phyloP scores from a whole-genome alignment of 2,329 filamentous ascomycete genomes.

The Ramularia endophylla region DNA sequence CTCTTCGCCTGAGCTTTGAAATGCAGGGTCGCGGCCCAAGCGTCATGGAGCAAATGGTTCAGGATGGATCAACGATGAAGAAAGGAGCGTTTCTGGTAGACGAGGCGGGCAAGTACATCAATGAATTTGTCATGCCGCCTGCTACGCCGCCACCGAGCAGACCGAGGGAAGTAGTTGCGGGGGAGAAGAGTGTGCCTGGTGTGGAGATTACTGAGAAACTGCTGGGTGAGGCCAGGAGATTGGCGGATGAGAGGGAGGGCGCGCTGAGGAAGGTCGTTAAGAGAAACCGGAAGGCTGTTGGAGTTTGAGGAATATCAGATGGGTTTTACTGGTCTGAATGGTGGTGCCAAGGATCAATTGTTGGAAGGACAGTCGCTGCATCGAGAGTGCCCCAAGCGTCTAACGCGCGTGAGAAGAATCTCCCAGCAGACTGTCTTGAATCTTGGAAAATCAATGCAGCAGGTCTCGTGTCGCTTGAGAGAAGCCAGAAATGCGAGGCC shows the following conservation, averaged over 20 bases:
- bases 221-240: conserved; percentile 26
- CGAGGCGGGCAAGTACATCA: conserved; percentile 32
- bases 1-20: conserved; percentile 24
- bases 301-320: too few species aligned
- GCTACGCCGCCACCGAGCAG: conserved; percentile 26
- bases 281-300: conserved; percentile 24
- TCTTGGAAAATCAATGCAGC: too few species aligned
- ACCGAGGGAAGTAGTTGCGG: too few species aligned
- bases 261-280: conserved; percentile 30
- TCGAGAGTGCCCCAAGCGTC: too few species aligned
- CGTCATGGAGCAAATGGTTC: conserved; percentile 36
- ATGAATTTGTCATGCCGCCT: conserved; percentile 35
- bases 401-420: neutral
- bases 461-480: too few species aligned
- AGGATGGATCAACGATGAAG: conserved; percentile 30
- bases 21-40: conserved; percentile 26
- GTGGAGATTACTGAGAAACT: conserved; percentile 28
- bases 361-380: too few species aligned
- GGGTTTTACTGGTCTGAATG: too few species aligned
- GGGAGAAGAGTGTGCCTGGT: conserved; percentile 13
- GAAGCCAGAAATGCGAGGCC: too few species aligned
- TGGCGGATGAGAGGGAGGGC: conserved; percentile 31
- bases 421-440: neutral
- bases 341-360: too few species aligned
- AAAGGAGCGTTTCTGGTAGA: conserved; percentile 34